A percentile compares a stretch with the other conserved stretches of the same genome.
Conservation (phyloP, 768 basidiomycete species). For the Brasilioporus rufonigricans region DNA sequence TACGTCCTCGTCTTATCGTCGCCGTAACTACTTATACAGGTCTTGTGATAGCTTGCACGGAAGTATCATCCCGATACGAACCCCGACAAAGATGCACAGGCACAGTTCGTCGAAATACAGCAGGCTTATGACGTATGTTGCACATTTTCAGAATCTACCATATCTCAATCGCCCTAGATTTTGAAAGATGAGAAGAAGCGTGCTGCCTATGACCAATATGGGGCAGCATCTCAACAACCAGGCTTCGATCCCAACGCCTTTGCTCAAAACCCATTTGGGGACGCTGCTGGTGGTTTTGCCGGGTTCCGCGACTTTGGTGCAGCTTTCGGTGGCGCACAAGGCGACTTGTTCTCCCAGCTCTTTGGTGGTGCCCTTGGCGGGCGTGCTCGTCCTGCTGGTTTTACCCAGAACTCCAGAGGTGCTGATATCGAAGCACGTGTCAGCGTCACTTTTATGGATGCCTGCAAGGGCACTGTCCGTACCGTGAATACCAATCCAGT, state of each 20-base stretch:
- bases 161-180: conserved; percentile 48
- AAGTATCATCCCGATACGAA: conserved; percentile 99
- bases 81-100: conserved; percentile 85
- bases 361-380: conserved; percentile 70
- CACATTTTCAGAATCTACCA: conserved; percentile 13
- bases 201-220: conserved; percentile 87
- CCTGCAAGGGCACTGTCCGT: conserved; percentile 84
- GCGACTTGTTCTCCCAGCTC: conserved; percentile 82
- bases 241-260: conserved; percentile 94
- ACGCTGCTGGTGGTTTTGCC: conserved; percentile 55
- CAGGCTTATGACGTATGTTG: conserved; percentile 88
- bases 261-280: conserved; percentile 50
- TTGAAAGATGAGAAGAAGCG: conserved; percentile 95
- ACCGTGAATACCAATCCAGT: conserved; percentile 78
- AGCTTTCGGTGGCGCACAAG: conserved; percentile 50
- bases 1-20: conserved; percentile 38
- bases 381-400: conserved; percentile 40
- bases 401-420: conserved; percentile 52
- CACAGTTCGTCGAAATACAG: conserved; percentile 96
- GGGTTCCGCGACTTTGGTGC: conserved; percentile 72
- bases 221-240: conserved; percentile 86
- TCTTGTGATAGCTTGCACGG: conserved; percentile 75
- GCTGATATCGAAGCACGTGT: conserved; percentile 80
- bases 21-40: conserved; percentile 14
- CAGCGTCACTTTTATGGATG: conserved; percentile 84